Conservation (phyloP, 148 eudicot genomes). For the Chenopodium quinoa region DNA sequence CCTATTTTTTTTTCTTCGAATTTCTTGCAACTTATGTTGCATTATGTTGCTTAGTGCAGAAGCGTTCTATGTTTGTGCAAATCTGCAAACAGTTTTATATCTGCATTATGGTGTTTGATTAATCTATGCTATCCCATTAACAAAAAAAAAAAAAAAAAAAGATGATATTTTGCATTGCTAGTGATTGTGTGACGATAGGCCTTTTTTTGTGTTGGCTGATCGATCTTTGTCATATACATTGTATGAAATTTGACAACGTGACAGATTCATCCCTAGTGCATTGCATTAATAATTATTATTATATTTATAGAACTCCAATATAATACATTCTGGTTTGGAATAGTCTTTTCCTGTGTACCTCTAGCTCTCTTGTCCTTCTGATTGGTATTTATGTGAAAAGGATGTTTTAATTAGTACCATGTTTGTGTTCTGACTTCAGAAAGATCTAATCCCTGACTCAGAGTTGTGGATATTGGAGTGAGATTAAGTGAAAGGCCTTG, state of each 20-base stretch:
- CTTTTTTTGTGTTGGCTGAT: neutral
- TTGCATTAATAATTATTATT: neutral
- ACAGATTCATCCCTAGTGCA: neutral
- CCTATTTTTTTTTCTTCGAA: neutral
- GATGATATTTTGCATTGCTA: neutral
- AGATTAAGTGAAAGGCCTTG: neutral
- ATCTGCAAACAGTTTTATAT: neutral
- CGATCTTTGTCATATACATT: neutral
- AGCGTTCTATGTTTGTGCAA: neutral
- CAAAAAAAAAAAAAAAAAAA: too few species aligned
- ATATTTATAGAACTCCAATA: neutral
- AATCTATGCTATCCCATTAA: too few species aligned
- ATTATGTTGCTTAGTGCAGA: neutral
- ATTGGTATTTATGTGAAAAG: too few species aligned
- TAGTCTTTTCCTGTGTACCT: too few species aligned
- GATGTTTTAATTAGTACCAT: too few species aligned
- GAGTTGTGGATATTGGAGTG: neutral
- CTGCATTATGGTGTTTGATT: neutral
- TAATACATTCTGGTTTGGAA: neutral
- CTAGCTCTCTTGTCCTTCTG: too few species aligned
- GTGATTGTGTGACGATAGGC: neutral
- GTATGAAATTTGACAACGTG: neutral
- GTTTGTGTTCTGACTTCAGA: too few species aligned
- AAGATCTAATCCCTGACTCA: neutral
- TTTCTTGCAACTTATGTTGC: neutral